A percentile compares a stretch with the other conserved stretches of the same genome.
Evolutionary conservation across 495 filamentous ascomycete species (phyloP).

Genomic region (Pseudoneurospora amorphoporcata): DNA sequence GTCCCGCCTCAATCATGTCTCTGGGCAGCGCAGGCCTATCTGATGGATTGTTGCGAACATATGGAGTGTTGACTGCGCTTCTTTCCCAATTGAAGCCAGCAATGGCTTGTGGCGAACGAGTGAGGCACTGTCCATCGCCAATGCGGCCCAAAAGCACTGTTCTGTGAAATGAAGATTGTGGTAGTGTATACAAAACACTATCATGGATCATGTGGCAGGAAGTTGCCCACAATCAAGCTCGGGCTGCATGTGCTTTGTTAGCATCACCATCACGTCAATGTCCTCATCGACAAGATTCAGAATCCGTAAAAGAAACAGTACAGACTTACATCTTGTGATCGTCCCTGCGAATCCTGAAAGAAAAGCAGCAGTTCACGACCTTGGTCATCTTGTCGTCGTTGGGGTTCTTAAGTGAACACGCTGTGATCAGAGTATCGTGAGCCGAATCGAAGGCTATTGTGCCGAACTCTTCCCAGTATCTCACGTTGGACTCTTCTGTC

Average conservation of each 20-base stretch:
- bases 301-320: not conserved
- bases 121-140: not conserved
- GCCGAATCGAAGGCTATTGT: conserved; percentile 93
- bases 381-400: conserved; percentile 58
- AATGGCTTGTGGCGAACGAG: not conserved
- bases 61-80: not conserved
- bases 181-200: not conserved
- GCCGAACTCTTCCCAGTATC: conserved; percentile 98
- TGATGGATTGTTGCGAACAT: not conserved
- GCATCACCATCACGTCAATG: not conserved
- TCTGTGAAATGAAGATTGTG: not conserved
- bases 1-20: not conserved
- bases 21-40: not conserved
- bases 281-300: not conserved
- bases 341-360: conserved; percentile 89
- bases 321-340: conserved; percentile 85
- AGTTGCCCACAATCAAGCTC: conserved; percentile 91
- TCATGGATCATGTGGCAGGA: conserved; percentile 57
- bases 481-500: conserved; percentile 83
- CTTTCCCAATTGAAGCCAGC: not conserved
- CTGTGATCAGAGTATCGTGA: conserved; percentile 96
- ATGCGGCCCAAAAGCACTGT: not conserved
- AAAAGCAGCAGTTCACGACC: conserved; percentile 89
- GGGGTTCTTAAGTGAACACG: conserved; percentile 83
- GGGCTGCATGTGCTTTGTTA: conserved; percentile 45